phyloP scores from a whole-genome alignment of 2,329 filamentous ascomycete genomes.

The Arthroderma sp. region DNA sequence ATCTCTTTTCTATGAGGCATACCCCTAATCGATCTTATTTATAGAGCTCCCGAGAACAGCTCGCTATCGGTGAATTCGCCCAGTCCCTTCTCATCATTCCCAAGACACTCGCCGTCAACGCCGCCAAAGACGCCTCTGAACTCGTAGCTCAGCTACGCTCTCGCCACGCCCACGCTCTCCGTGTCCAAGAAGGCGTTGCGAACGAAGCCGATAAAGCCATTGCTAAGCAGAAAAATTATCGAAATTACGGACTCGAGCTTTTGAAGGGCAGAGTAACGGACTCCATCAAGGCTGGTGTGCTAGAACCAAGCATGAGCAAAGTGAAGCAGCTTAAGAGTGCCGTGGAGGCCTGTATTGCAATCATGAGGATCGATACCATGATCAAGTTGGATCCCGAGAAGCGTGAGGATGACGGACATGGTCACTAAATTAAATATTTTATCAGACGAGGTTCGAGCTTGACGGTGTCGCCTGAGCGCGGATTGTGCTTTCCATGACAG shows the following conservation, averaged over 20 bases:
- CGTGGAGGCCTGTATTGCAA: slow-evolving; percentile 95
- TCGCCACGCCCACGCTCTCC: slow-evolving; percentile 85
- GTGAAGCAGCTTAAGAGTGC: slow-evolving; percentile 96
- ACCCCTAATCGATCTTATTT: not conserved
- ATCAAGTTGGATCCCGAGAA: slow-evolving; percentile 95
- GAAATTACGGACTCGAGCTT: slow-evolving; percentile 94
- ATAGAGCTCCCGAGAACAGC: slow-evolving; percentile 79
- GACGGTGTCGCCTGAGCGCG: not conserved
- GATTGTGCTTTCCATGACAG: not conserved
- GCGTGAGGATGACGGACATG: slow-evolving; percentile 71
- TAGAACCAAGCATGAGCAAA: slow-evolving; percentile 98
- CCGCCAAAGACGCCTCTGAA: slow-evolving; percentile 90
- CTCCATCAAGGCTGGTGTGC: slow-evolving; percentile 82
- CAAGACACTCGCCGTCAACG: slow-evolving; percentile 93
- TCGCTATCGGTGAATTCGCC: slow-evolving; percentile 95
- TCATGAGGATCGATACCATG: slow-evolving; percentile 98
- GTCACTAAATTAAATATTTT: slow-evolving; percentile 45
- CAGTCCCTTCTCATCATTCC: slow-evolving; percentile 88
- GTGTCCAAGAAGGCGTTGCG: slow-evolving; percentile 68
- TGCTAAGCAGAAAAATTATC: slow-evolving; percentile 91
- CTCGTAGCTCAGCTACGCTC: slow-evolving; percentile 91
- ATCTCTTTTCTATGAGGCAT: not conserved
- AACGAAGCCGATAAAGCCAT: slow-evolving; percentile 75
- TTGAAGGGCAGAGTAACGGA: slow-evolving; percentile 82
- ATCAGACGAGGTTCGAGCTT: not conserved